phyloP scores from a whole-genome alignment of 208 protist genomes.

The Kentomonas sorsogonicus region DNA sequence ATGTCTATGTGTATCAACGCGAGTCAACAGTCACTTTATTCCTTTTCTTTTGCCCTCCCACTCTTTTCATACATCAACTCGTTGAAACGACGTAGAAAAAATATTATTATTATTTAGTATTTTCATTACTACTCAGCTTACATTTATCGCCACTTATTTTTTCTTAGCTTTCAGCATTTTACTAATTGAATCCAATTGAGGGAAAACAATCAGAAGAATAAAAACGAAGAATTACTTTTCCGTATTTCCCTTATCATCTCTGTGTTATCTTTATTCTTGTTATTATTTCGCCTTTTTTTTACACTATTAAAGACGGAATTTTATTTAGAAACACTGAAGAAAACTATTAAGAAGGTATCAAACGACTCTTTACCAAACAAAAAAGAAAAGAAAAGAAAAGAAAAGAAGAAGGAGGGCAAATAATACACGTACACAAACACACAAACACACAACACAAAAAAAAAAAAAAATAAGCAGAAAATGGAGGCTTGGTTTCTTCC shows the following conservation, averaged over 20 bases:
- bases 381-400: slow-evolving; percentile 3
- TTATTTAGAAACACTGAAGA: too few relatives aligned
- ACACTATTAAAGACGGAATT: too few relatives aligned
- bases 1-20: background rate
- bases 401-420: background rate
- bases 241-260: slow-evolving; percentile 9
- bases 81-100: background rate
- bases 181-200: background rate
- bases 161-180: background rate
- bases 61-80: background rate
- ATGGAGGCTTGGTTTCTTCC: too few relatives aligned
- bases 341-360: too few relatives aligned
- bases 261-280: slow-evolving; percentile 17
- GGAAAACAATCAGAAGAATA: background rate
- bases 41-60: background rate
- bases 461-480: too few relatives aligned
- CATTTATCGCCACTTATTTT: background rate
- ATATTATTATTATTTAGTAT: slow-evolving; percentile 5
- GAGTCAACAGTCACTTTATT: background rate
- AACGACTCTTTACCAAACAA: background rate
- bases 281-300: slow-evolving; percentile 17
- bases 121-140: background rate
- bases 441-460: too few relatives aligned
- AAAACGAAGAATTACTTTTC: slow-evolving; percentile 4
- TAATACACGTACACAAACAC: background rate